Percentiles rank a stretch among this genome's conserved stretches.
Evolutionary conservation across 371 early-diverging fungal species (phyloP).

Genomic region (Circinella umbellata): DNA sequence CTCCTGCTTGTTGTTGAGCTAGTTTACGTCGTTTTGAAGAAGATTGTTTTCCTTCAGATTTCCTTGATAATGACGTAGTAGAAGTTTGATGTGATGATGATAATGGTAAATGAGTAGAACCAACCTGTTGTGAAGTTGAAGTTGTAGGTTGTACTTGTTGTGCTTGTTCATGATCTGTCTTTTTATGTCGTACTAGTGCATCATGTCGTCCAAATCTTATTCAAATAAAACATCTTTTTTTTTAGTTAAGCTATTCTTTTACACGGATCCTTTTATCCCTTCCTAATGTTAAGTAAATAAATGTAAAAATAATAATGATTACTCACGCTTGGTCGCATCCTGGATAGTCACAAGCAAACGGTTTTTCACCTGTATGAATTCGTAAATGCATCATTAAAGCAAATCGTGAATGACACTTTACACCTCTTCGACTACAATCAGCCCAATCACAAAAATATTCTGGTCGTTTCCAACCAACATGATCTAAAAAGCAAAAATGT

Average conservation of each 20-base stretch:
- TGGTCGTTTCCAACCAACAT: slow-evolving; percentile 70
- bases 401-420: slow-evolving; percentile 68
- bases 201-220: slow-evolving; percentile 52
- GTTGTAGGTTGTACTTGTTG: background rate
- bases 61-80: slow-evolving; percentile 12
- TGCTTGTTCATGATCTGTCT: slow-evolving; percentile 26
- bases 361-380: slow-evolving; percentile 74
- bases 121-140: background rate
- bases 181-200: slow-evolving; percentile 47
- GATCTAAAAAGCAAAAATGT: slow-evolving; percentile 35
- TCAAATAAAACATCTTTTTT: background rate
- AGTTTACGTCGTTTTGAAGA: slow-evolving; percentile 14
- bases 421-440: slow-evolving; percentile 61
- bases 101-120: background rate
- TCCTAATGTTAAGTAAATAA: background rate
- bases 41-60: slow-evolving; percentile 21
- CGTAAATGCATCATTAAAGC: slow-evolving; percentile 71
- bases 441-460: slow-evolving; percentile 69
- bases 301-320: background rate
- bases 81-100: background rate
- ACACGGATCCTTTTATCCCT: background rate
- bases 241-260: background rate
- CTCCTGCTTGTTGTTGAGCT: background rate
- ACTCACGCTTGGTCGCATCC: slow-evolving; percentile 52
- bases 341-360: slow-evolving; percentile 57